phyloP scores from a whole-genome alignment of 768 basidiomycete genomes.

The Russula vinacea region DNA sequence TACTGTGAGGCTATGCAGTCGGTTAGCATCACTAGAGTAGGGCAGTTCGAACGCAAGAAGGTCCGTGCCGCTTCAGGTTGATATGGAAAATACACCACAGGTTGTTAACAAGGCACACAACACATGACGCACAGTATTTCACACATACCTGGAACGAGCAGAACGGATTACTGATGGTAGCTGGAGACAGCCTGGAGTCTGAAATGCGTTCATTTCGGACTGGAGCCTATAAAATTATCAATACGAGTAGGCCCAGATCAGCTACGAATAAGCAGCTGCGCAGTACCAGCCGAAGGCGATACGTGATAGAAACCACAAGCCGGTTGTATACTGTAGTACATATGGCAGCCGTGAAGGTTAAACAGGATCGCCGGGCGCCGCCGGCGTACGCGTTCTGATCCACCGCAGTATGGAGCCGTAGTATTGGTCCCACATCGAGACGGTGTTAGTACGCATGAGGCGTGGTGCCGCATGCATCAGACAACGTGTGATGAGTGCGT shows the following conservation, averaged over 20 bases:
- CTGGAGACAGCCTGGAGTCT: too few relatives aligned
- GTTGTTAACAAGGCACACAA: not conserved
- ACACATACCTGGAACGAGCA: not conserved
- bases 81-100: not conserved
- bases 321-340: not conserved
- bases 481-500: slow-evolving; percentile 5
- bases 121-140: not conserved
- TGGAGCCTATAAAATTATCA: not conserved
- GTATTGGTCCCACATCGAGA: not conserved
- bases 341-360: not conserved
- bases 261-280: not conserved
- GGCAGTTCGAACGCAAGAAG: not conserved
- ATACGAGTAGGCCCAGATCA: not conserved
- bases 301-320: not conserved
- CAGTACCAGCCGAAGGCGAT: not conserved
- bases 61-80: not conserved
- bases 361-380: not conserved
- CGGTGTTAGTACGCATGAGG: too few relatives aligned
- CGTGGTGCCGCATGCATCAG: not conserved
- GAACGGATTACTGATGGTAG: too few relatives aligned
- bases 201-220: not conserved
- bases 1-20: not conserved
- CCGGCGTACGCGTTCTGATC: not conserved
- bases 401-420: not conserved
- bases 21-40: too few relatives aligned